Conservation (phyloP, 23 red algal genomes). For the Agarophyton chilense region DNA sequence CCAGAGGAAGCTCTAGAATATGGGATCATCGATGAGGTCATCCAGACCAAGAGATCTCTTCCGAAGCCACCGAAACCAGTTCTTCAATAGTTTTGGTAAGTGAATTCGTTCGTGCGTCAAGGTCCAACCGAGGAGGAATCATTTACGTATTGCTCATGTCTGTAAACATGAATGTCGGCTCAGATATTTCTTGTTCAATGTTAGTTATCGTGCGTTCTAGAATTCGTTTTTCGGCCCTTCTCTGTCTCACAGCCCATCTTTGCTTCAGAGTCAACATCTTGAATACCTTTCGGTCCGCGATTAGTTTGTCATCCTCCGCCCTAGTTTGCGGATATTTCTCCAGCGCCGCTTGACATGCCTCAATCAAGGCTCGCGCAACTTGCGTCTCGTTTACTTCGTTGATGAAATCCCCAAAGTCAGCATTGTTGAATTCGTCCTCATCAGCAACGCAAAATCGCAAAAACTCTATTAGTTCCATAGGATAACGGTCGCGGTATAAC, state of each 20-base stretch:
- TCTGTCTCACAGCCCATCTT: constrained; percentile 84
- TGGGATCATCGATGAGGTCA: constrained; percentile 93
- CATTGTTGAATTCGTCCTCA: constrained; percentile 68
- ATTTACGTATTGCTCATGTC: background rate
- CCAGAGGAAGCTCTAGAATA: constrained; percentile 84
- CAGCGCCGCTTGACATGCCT: constrained; percentile 68
- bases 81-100: constrained; percentile 6
- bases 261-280: constrained; percentile 78
- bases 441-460: constrained; percentile 82
- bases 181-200: constrained; percentile 67
- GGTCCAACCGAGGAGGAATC: too few species aligned
- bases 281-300: constrained; percentile 70
- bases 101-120: too few species aligned
- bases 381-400: constrained; percentile 77
- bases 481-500: constrained; percentile 89
- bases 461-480: constrained; percentile 94
- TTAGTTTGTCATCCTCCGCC: constrained; percentile 83
- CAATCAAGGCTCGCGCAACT: constrained; percentile 63
- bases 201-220: constrained; percentile 82
- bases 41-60: constrained; percentile 72
- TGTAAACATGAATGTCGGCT: constrained; percentile 77
- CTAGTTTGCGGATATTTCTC: constrained; percentile 63
- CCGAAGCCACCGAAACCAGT: constrained; percentile 57
- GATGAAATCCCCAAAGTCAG: constrained; percentile 80
- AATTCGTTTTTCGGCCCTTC: constrained; percentile 93